Evolutionary conservation across 164 flowering plant species (phyloP).

Genomic region (Pachysandra terminalis): DNA sequence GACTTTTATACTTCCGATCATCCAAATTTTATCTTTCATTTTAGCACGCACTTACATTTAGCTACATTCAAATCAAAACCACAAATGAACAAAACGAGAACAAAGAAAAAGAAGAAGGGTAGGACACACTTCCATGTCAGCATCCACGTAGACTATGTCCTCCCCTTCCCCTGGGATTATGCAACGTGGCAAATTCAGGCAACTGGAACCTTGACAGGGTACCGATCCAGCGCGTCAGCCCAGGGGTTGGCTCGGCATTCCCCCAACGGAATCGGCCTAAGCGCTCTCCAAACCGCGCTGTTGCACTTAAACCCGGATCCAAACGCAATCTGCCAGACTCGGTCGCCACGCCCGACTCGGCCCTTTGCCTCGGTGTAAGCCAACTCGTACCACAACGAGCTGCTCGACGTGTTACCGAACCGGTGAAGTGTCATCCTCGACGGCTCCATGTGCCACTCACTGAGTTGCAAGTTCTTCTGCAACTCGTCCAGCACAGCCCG

Average conservation of each 20-base stretch:
- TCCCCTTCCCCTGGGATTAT: not conserved
- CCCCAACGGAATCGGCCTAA: constrained; percentile 28
- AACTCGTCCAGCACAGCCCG: constrained; percentile 76
- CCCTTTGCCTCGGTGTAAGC: constrained; percentile 77
- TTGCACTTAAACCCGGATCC: constrained; percentile 94
- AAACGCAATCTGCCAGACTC: constrained; percentile 90
- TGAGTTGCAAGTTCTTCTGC: constrained; percentile 66
- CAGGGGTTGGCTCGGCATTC: constrained; percentile 44
- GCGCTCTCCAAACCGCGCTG: constrained; percentile 83
- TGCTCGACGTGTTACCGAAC: constrained; percentile 79
- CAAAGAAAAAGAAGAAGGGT: too few relatives aligned
- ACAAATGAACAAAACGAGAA: too few relatives aligned
- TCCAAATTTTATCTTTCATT: too few relatives aligned
- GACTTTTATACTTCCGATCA: too few relatives aligned
- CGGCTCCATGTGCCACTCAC: constrained; percentile 86
- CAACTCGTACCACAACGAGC: constrained; percentile 52
- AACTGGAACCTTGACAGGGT: constrained; percentile 50
- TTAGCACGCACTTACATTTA: too few relatives aligned
- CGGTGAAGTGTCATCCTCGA: constrained; percentile 84
- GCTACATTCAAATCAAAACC: too few relatives aligned
- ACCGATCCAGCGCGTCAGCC: constrained; percentile 46
- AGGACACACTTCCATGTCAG: not conserved
- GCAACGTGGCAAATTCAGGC: not conserved
- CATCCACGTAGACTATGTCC: not conserved
- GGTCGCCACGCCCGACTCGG: constrained; percentile 48